Conservation (phyloP, 495 filamentous ascomycete genomes). For the Penicillium chermesinum region DNA sequence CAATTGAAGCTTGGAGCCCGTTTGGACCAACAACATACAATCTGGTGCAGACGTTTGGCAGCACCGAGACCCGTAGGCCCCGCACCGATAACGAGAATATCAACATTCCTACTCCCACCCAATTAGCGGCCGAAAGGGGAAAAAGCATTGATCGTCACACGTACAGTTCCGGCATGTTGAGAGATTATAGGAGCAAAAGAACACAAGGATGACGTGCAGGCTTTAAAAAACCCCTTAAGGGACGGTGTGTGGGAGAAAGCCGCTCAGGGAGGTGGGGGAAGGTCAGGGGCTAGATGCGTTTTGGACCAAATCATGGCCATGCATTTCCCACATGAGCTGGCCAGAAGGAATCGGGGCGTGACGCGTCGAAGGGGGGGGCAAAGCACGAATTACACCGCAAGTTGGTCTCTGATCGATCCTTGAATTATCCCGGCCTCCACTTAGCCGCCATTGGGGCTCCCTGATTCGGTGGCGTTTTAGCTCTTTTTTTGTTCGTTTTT, state of each 20-base stretch:
- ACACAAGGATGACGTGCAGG: background rate
- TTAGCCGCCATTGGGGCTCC: background rate
- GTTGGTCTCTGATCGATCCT: background rate
- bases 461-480: no score
- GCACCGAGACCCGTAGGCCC: conserved; percentile 95
- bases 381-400: conserved; percentile 1
- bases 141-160: background rate
- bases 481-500: no score
- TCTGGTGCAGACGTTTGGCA: conserved; percentile 94
- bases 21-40: conserved; percentile 54
- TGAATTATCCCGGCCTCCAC: background rate
- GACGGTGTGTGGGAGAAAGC: background rate
- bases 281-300: background rate
- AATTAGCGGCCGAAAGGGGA: background rate
- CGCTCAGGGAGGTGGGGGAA: background rate
- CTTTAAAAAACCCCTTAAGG: background rate
- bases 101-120: conserved; percentile 45
- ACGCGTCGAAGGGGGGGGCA: background rate
- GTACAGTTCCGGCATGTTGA: background rate
- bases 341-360: background rate
- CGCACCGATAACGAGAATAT: conserved; percentile 97
- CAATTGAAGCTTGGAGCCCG: conserved; percentile 12
- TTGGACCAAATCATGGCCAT: background rate
- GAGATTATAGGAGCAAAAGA: background rate
- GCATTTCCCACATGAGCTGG: background rate